phyloP scores from a whole-genome alignment of 345 rosid species.

The Salix arbutifolia region DNA sequence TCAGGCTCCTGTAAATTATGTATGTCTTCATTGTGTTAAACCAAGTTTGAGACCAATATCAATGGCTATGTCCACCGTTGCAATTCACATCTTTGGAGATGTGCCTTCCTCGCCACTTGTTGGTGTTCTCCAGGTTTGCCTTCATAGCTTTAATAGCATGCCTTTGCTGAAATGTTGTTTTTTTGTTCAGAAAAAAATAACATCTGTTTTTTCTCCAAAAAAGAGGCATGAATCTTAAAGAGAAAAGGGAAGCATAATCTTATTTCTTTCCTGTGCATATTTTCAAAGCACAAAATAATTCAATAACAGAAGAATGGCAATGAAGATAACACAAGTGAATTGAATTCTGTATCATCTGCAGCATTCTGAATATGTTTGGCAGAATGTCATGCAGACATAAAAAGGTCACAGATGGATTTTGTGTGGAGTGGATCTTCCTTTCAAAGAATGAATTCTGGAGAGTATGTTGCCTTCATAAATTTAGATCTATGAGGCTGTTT shows the following conservation, averaged over 20 bases:
- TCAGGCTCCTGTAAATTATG: constrained; percentile 92
- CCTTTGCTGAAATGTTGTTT: neutral
- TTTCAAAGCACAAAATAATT: neutral
- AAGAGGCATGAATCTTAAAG: neutral
- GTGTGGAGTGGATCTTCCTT: neutral
- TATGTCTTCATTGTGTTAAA: constrained; percentile 85
- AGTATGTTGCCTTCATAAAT: neutral
- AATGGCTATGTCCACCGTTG: constrained; percentile 88
- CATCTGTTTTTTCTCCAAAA: neutral
- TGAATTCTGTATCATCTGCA: neutral
- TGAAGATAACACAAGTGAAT: neutral
- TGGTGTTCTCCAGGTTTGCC: constrained; percentile 78
- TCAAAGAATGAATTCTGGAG: neutral
- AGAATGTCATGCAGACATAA: neutral
- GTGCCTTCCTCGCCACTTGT: constrained; percentile 98
- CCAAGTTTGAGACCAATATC: constrained; percentile 90
- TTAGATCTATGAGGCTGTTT: neutral
- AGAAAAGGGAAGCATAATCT: neutral
- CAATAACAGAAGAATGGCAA: neutral
- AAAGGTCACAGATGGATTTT: neutral
- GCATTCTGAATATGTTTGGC: neutral
- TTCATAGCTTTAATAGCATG: neutral
- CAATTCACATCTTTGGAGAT: constrained; percentile 92
- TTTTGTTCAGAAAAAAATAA: neutral
- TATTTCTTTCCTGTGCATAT: neutral